Evolutionary conservation across 108 stramenopile species (phyloP), one percentile per base, ranked within the genome.

Genomic region (Skeletonema tropicum): DNA sequence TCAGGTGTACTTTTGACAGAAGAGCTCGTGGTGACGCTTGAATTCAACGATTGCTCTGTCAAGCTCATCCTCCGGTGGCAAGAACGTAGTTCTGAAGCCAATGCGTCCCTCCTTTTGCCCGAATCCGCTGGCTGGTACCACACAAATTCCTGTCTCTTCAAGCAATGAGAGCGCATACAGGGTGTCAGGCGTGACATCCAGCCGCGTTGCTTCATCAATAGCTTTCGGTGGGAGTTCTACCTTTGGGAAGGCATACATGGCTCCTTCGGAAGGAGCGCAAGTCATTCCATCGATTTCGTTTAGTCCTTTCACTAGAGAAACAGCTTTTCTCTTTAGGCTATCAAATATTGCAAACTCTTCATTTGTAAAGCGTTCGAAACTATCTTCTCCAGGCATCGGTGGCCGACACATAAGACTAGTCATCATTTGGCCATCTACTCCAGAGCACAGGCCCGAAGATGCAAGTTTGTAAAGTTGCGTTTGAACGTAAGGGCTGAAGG

Each of bases 181-280:
- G 15, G 87, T 90, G 68, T 98, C 98, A 26, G 97, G 95, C 0
- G 92, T 79, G 57, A 89, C 87, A 58, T 86, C 92, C 17, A 77
- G 71, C 15, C 75, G 76, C 14, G 74, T 63, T 1, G 97, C 96
- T 13, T 80, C 94, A n/a, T 88, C 93, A 38, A 98, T 64, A 15
- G 96, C 95, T 46, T 83, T 88, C 12, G 48, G 62, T 10, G 98
- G 95, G 26, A 98, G 70, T 29, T 84, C 66, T 46, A 98, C 90
- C 19, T 73, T 68, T 0, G 98, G 98, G 78, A 98, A 98, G 17
- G 95, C 94, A 76, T 98, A 98, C 93, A 98, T 92, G 46, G 98
- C 97, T 31, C 98, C 98, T 60, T 98, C 93, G 7, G 92, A 84
- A 57, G 82, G 84, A 17, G 85, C 71, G 83, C 97, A 98, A 6